Base-by-base conservation (phyloP, 805 yeast genomes). In the Candida sanyiensis region DNA sequence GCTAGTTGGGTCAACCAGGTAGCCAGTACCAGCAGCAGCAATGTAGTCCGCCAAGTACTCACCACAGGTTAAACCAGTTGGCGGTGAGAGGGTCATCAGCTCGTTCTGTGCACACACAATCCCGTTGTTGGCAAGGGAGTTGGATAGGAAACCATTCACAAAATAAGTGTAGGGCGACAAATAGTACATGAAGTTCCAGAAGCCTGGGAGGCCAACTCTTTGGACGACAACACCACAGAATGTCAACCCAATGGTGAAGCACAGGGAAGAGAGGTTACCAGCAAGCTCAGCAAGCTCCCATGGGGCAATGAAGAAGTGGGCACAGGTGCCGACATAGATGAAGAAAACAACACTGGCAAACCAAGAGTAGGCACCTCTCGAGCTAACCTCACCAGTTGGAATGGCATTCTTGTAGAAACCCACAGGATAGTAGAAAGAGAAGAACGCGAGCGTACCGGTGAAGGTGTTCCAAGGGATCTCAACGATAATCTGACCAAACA, bases 151-250 rank as follows among this genome's bases (percentile, higher is more conserved):
- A 27, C 75, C 78, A 12, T 67, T 59, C 32, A 83, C 63, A 61
- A 79, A 67, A 49, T 81, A 83, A 2, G 86, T 77, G 43, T 79
- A 63, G 16, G 90, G 89, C 19, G 80, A 75, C 13, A 66, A 70
- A 53, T 87, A 67, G 67, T 80, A 82, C 85, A 83, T 77, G 67
- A 80, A 83, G 28, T 70, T 65, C 87, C 88, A 79, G 66, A 83
- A 83, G n/a, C 85, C 76, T 18, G 83, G 83, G 63, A 79, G 54
- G 21, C 57, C 59, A 10, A 64, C 62, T 42, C 76, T 70, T 15
- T 72, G 64, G 10, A 73, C 75, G 62, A 83, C 63, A 34, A 80
- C 85, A 69, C 93, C 94, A 69, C 87, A 80, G 72, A 83, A 81
- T 38, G 73, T 71, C 59, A 83, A 63, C 20, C 75, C 64, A 67